A percentile compares a stretch with the other conserved stretches of the same genome.
Conservation (phyloP, 2,329 filamentous ascomycete species). For the Ophiocordyceps camponoti-floridani region DNA sequence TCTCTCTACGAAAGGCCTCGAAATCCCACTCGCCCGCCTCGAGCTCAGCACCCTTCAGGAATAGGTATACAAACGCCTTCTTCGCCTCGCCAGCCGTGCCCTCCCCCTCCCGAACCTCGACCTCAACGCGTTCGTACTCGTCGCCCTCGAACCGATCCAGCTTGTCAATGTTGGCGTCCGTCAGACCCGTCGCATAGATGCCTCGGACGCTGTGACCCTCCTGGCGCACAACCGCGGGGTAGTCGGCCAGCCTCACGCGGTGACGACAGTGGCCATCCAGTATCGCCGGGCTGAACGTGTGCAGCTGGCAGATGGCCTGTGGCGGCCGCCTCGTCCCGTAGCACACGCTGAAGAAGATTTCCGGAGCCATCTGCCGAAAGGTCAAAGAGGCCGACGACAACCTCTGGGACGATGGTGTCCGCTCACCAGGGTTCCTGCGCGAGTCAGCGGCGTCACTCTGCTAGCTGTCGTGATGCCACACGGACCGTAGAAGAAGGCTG, state of each 20-base stretch:
- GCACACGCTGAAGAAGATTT: slow-evolving; percentile 73
- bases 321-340: slow-evolving; percentile 38
- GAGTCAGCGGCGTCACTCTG: slow-evolving; percentile 2
- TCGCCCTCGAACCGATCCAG: slow-evolving; percentile 70
- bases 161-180: slow-evolving; percentile 53
- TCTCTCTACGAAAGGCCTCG: slow-evolving; percentile 62
- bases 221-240: slow-evolving; percentile 56
- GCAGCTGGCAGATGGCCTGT: slow-evolving; percentile 33
- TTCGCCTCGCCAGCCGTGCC: slow-evolving; percentile 26
- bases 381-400: slow-evolving; percentile 3
- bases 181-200: slow-evolving; percentile 61
- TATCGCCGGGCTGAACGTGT: slow-evolving; percentile 54
- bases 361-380: slow-evolving; percentile 49
- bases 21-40: slow-evolving; percentile 78
- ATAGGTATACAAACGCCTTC: slow-evolving; percentile 48
- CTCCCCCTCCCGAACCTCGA: slow-evolving; percentile 27
- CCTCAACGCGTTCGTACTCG: slow-evolving; percentile 46
- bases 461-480: neutral
- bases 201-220: slow-evolving; percentile 47
- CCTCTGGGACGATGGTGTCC: neutral
- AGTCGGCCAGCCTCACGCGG: slow-evolving; percentile 53
- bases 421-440: slow-evolving; percentile 17
- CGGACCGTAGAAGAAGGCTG: slow-evolving; percentile 38
- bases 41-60: slow-evolving; percentile 28
- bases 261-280: slow-evolving; percentile 54